Evolutionary conservation across 352 stramenopile genomes (phyloP).

Genomic region (Thraustochytrium sp.): DNA sequence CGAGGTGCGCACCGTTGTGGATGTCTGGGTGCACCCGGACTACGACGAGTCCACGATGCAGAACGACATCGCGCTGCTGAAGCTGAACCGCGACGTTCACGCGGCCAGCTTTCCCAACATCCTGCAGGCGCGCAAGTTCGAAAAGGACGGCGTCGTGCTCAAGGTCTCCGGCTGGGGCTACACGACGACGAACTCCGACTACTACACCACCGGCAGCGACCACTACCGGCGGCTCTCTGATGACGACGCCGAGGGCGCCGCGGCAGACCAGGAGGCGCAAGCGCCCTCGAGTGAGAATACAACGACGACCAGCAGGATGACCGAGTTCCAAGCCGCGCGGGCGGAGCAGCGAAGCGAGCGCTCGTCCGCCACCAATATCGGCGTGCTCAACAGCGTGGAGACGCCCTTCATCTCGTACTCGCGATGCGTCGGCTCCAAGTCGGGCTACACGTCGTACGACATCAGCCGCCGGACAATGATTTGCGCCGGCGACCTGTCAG

Average conservation of each 20-base stretch:
- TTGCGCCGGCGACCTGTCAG: slow-evolving; percentile 56
- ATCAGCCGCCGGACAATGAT: slow-evolving; percentile 56
- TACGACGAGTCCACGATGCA: slow-evolving; percentile 53
- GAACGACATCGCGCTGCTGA: slow-evolving; percentile 61
- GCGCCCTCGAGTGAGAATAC: no score
- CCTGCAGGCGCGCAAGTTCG: slow-evolving; percentile 35
- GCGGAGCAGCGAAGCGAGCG: no score
- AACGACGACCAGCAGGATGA: no score
- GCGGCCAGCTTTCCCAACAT: slow-evolving; percentile 59
- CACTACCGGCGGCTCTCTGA: background rate
- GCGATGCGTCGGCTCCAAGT: background rate
- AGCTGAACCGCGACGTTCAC: slow-evolving; percentile 55
- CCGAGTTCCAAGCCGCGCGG: no score
- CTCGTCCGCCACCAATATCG: no score
- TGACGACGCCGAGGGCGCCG: background rate
- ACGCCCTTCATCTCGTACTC: background rate
- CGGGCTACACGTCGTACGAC: no score
- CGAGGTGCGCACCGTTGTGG: slow-evolving; percentile 50
- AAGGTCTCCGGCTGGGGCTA: slow-evolving; percentile 55
- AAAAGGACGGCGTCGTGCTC: slow-evolving; percentile 56
- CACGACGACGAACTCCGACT: background rate
- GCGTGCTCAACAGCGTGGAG: background rate
- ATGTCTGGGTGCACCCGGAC: slow-evolving; percentile 57
- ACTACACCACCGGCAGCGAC: background rate
- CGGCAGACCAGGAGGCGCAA: background rate